phyloP scores from a whole-genome alignment of 2,329 filamentous ascomycete genomes.

The Pyrenophora tritici-repentis region DNA sequence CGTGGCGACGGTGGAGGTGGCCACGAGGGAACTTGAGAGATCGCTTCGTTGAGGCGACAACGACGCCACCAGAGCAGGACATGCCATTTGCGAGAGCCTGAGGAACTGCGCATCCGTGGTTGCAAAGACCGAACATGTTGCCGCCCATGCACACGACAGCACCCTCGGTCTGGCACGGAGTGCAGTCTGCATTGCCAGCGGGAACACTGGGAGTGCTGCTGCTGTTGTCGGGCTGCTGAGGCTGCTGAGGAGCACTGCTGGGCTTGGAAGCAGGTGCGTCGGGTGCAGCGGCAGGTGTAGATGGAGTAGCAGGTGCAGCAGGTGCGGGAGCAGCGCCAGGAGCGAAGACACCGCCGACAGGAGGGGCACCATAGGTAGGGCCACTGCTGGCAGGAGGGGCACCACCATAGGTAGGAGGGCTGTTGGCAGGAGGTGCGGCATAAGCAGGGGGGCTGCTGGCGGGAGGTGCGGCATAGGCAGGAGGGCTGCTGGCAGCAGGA shows the following conservation, averaged over 20 bases:
- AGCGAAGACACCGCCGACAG: conserved; percentile 30
- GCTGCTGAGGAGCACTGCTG: conserved; percentile 10
- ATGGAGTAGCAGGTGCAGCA: conserved; percentile 10
- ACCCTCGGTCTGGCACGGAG: conserved; percentile 49
- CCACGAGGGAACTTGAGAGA: conserved; percentile 29
- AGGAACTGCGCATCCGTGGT: conserved; percentile 49
- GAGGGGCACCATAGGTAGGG: conserved; percentile 2
- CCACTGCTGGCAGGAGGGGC: conserved; percentile 16
- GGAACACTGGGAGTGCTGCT: conserved; percentile 11
- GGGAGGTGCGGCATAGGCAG: neutral
- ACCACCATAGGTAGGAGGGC: neutral
- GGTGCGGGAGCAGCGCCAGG: conserved; percentile 40
- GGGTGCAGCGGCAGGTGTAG: conserved; percentile 6
- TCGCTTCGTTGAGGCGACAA: conserved; percentile 23
- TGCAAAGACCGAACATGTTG: conserved; percentile 52
- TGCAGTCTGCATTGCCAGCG: conserved; percentile 23
- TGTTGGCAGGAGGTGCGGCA: conserved; percentile 34
- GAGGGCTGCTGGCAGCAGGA: neutral
- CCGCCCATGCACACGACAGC: conserved; percentile 52
- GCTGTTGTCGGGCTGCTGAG: conserved; percentile 15
- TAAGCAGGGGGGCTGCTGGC: conserved; percentile 32
- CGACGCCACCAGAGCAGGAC: conserved; percentile 45
- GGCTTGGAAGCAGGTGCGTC: conserved; percentile 12
- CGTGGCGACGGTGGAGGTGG: conserved; percentile 38
- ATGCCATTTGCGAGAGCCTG: conserved; percentile 51